Conservation (phyloP, 441 rosid genomes). For the Arabidopsis hybrid region DNA sequence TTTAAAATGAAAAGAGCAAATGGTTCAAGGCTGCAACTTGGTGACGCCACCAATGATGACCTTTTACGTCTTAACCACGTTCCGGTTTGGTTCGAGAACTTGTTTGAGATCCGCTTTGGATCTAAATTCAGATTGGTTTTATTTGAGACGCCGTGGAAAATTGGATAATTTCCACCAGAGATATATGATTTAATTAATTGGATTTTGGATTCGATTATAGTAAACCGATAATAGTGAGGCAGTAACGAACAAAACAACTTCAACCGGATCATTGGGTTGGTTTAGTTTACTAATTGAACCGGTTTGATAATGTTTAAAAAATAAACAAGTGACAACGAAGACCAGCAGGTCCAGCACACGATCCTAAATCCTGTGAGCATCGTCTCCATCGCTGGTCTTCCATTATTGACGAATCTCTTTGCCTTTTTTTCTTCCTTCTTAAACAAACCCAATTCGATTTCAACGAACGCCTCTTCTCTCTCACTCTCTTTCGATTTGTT, state of each 20-base stretch:
- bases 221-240: constrained; percentile 10
- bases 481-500: constrained; percentile 7
- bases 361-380: constrained; percentile 39
- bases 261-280: background rate
- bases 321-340: constrained; percentile 44
- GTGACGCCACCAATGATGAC: constrained; percentile 21
- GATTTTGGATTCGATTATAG: too few species aligned
- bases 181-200: too few species aligned
- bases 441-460: constrained; percentile 20
- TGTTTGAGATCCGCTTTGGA: background rate
- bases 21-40: background rate
- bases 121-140: background rate
- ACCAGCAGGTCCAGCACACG: constrained; percentile 36
- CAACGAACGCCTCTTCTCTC: background rate
- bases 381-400: constrained; percentile 45
- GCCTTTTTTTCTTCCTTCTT: constrained; percentile 14
- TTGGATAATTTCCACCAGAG: too few species aligned
- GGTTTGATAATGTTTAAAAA: constrained; percentile 28
- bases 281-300: background rate
- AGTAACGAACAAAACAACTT: constrained; percentile 2
- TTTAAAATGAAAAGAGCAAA: background rate
- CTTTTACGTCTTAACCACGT: background rate
- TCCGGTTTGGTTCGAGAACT: constrained; percentile 15
- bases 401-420: constrained; percentile 38
- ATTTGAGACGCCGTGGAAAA: too few species aligned